Evolutionary conservation across 2,329 filamentous ascomycete genomes (phyloP).

Genomic region (Fusarium compactum): DNA sequence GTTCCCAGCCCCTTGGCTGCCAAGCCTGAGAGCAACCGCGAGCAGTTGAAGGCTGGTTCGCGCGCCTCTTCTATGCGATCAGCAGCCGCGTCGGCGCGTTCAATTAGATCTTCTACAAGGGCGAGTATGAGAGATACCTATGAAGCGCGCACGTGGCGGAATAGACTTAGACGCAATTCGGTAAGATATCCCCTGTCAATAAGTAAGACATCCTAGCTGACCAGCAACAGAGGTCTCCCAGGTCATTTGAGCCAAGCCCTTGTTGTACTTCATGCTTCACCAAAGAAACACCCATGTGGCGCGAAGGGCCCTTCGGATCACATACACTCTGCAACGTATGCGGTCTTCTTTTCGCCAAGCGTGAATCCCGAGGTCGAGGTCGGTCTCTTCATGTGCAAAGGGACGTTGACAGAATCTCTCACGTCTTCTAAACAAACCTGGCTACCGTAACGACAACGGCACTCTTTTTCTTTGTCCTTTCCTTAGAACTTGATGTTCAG

Average conservation of each 20-base stretch:
- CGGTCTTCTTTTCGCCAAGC: slow-evolving; percentile 18
- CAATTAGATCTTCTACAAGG: slow-evolving; percentile 4
- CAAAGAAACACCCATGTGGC: slow-evolving; percentile 25
- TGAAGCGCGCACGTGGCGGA: slow-evolving; percentile 27
- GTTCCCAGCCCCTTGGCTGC: slow-evolving; percentile 5
- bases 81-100: not conserved
- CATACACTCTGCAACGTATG: slow-evolving; percentile 28
- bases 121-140: slow-evolving; percentile 13
- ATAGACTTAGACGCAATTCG: slow-evolving; percentile 17
- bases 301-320: slow-evolving; percentile 20
- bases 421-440: not conserved
- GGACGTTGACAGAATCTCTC: not conserved
- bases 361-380: not conserved
- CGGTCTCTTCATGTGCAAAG: not conserved
- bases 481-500: not conserved
- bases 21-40: not conserved
- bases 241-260: not conserved
- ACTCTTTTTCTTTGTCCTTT: not conserved
- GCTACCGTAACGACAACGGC: no score
- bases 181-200: not conserved
- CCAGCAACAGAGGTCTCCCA: slow-evolving; percentile 4
- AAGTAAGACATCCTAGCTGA: not conserved
- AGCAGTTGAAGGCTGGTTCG: slow-evolving; percentile 1
- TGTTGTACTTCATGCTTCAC: slow-evolving; percentile 29
- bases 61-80: slow-evolving; percentile 5